Base-by-base conservation (phyloP, 306 rosid genomes). In the Erythrophleum fordii region DNA sequence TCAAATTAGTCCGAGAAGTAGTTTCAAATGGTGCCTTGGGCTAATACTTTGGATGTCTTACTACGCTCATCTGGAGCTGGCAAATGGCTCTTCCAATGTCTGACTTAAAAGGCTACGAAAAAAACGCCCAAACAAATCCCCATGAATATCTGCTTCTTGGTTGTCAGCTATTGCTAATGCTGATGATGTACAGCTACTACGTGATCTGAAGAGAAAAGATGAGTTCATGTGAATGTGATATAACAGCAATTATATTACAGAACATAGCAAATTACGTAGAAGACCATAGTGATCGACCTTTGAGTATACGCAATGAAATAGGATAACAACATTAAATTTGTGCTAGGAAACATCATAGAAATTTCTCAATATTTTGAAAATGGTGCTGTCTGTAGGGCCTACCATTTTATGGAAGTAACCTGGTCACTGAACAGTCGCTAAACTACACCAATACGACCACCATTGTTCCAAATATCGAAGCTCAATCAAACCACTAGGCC, bases 301-400 rank as follows among this genome's bases (percentile, higher is more conserved):
- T n/a, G 37, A 55, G 66, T 72, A 51, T 31, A 56, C 35, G 3
- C 51, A 68, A 10, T 41, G 9, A 42, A 60, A 16, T 8, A 56
- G 28, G 4, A 13, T 17, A 2, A 25, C n/a, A 61, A 23, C 3
- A 5, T 26, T 3, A 62, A 51, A 37, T 53, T 60, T 80, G 64
- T 37, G 78, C 9, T 35, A 55, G 87, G 96, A 89, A 91, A 44
- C 80, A 85, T 86, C 92, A 55, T 16, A 76, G 93, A 89, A 91
- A 83, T 82, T 89, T 91, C 96, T 75, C 65, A 77, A 28, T 42
- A 70, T 61, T 81, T 46, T 77, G 73, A 53, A 49, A 67, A 80
- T 80, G 69, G 56, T 86, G 41, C 73, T 77, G 74, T 73, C n/a
- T 35, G 45, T 25, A 22, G 5, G 60, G 11, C 8, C 8, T 42